phyloP scores from a whole-genome alignment of 495 filamentous ascomycete species.

The Entonaema liquescens region DNA sequence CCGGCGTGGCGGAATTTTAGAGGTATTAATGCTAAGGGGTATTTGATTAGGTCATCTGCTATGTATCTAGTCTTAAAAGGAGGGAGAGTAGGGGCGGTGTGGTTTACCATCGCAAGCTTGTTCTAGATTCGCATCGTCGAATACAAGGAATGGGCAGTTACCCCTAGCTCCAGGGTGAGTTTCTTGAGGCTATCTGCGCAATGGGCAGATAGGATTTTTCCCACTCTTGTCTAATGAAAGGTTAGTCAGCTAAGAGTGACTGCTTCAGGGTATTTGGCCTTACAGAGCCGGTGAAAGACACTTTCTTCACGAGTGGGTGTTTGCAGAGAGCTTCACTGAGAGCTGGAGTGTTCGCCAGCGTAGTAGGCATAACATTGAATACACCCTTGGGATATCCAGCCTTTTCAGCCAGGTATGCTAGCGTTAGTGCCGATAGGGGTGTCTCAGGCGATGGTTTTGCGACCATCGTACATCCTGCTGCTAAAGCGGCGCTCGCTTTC shows the following conservation, averaged over 20 bases:
- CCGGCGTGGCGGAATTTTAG: constrained; percentile 75
- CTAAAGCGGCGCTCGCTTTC: constrained; percentile 74
- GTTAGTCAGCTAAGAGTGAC: too few relatives aligned
- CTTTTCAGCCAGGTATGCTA: constrained; percentile 65
- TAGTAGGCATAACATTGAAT: constrained; percentile 67
- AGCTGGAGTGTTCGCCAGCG: constrained; percentile 68
- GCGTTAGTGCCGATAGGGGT: constrained; percentile 63
- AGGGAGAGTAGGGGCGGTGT: not conserved
- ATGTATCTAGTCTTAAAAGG: not conserved
- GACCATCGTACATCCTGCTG: constrained; percentile 75
- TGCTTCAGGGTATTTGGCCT: not conserved
- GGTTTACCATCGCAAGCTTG: constrained; percentile 61
- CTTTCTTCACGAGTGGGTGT: constrained; percentile 71
- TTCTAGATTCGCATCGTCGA: constrained; percentile 76
- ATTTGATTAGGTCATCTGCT: not conserved
- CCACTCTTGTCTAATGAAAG: constrained; percentile 40
- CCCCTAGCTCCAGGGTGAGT: constrained; percentile 77
- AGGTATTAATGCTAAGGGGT: constrained; percentile 55
- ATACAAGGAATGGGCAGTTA: constrained; percentile 78
- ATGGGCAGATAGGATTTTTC: constrained; percentile 45
- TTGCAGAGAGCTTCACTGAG: constrained; percentile 72
- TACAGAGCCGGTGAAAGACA: constrained; percentile 72
- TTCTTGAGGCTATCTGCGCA: constrained; percentile 73
- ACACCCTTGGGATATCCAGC: constrained; percentile 69
- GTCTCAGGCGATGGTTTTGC: constrained; percentile 74